Evolutionary conservation across 345 rosid genomes (phyloP).

Genomic region (Euclidium syriacum): DNA sequence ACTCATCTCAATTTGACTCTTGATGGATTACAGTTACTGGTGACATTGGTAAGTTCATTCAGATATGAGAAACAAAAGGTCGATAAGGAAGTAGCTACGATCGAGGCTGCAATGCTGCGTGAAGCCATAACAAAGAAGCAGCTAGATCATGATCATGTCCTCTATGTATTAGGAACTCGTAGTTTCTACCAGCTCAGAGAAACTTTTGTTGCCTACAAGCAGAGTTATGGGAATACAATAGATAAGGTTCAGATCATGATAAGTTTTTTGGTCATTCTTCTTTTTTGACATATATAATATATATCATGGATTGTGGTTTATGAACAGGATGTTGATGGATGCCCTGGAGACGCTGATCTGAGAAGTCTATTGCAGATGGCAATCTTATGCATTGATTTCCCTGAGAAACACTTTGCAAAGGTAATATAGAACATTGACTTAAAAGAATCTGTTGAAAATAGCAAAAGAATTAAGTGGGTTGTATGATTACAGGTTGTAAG

Average conservation of each 20-base stretch:
- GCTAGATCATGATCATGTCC: constrained; percentile 55
- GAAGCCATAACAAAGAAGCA: constrained; percentile 56
- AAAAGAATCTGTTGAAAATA: not conserved
- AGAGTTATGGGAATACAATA: constrained; percentile 45
- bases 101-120: constrained; percentile 56
- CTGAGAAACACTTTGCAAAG: constrained; percentile 87
- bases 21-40: constrained; percentile 44
- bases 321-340: constrained; percentile 52
- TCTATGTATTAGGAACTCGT: constrained; percentile 60
- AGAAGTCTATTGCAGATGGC: constrained; percentile 44
- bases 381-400: constrained; percentile 54
- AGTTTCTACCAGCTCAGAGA: constrained; percentile 67
- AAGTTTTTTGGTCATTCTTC: constrained; percentile 1
- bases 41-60: constrained; percentile 64
- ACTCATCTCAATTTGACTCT: not conserved
- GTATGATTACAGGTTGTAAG: constrained; percentile 41
- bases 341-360: constrained; percentile 49
- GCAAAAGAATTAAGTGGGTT: not conserved
- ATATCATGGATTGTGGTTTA: not conserved
- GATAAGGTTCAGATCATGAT: constrained; percentile 51
- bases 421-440: constrained; percentile 24
- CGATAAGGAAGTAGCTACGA: constrained; percentile 46
- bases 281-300: not conserved
- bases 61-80: constrained; percentile 66
- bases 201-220: constrained; percentile 58